Base-by-base conservation (phyloP, 495 filamentous ascomycete genomes). In the Paragyromitra xinjiangensis region DNA sequence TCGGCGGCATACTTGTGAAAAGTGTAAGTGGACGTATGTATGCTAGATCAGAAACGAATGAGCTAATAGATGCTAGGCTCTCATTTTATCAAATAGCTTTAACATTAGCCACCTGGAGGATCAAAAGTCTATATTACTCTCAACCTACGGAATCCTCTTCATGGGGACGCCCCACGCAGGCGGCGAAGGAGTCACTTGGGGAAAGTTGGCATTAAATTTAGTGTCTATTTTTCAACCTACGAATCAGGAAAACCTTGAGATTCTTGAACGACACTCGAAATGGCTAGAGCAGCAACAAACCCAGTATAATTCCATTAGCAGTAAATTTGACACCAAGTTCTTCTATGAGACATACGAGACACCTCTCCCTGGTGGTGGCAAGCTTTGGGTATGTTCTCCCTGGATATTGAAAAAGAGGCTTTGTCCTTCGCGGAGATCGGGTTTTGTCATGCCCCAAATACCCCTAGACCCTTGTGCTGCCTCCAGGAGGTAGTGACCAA, bases 1-100 rank as follows among this genome's bases (percentile, higher is more conserved):
- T 80, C 34, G 78, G 78, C 0, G 78, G 78, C 2, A 61, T 80
- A 3, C 63, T 80, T 22, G 39, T 80, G 5, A 80, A 80, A 58
- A 71, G 65, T 53, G 78, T 80, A 3, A 65, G 66, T 65, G 19
- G 6, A 19, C 9, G 0, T 39, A 26, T 19, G 62, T 40, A 2
- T 11, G 37, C 0, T n/a, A 40, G 3, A 3, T 34, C 0, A 6
- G 4, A 3, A 50, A 63, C 8, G 0, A 1, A 48, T 9, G 12
- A 0, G 3, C 59, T 72, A 44, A 72, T 7, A 11, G 9, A 3
- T 39, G 2, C 1, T 19, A 72, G 69, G 69, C 69, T 0, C 34
- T 69, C 19, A 69, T 69, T 44, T 6, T 56, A 29, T 69, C 65
- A 7, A 11, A 5, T 0, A 45, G 65, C 14, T 69, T 58, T 24